Percentiles rank a stretch among this genome's conserved stretches.
These are phyloP conservation scores for Lophium mytilinum DNA, from an alignment of 495 filamentous ascomycete genomes.

Conservation along the genomic window DNA sequence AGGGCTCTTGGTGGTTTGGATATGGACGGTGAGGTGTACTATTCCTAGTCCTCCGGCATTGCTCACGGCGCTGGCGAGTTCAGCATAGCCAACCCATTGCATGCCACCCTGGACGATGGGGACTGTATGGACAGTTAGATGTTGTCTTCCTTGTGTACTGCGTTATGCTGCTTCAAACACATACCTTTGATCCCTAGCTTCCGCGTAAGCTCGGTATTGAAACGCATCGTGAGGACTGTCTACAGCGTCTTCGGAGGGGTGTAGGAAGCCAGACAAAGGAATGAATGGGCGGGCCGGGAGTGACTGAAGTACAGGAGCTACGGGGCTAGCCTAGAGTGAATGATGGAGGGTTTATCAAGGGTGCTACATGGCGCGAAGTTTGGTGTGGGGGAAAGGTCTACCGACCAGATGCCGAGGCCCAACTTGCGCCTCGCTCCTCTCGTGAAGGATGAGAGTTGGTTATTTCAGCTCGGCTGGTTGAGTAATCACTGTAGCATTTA, in stretches of 20 bases:
- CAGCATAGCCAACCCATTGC: slow-evolving; percentile 88
- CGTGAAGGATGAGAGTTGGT: background rate
- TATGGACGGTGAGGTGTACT: slow-evolving; percentile 33
- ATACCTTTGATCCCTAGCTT: slow-evolving; percentile 78
- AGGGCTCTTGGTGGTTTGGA: background rate
- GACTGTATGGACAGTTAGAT: slow-evolving; percentile 43
- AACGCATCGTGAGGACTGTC: slow-evolving; percentile 58
- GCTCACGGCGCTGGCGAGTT: slow-evolving; percentile 86
- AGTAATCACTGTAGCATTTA: background rate
- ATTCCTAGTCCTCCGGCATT: slow-evolving; percentile 94
- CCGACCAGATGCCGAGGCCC: slow-evolving; percentile 5
- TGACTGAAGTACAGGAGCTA: background rate
- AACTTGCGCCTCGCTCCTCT: background rate
- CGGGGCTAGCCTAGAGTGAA: background rate
- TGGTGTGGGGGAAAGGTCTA: slow-evolving; percentile 1
- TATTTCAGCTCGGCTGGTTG: background rate
- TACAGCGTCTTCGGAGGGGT: background rate
- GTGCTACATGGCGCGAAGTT: background rate
- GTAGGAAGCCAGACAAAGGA: background rate
- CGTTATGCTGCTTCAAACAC: slow-evolving; percentile 17
- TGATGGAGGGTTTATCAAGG: background rate
- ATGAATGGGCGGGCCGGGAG: background rate
- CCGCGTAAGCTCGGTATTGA: slow-evolving; percentile 83
- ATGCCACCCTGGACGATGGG: slow-evolving; percentile 98
- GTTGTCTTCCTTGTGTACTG: background rate